Evolutionary conservation across 2,329 filamentous ascomycete species (phyloP).

Genomic region (Blastomyces parvus): DNA sequence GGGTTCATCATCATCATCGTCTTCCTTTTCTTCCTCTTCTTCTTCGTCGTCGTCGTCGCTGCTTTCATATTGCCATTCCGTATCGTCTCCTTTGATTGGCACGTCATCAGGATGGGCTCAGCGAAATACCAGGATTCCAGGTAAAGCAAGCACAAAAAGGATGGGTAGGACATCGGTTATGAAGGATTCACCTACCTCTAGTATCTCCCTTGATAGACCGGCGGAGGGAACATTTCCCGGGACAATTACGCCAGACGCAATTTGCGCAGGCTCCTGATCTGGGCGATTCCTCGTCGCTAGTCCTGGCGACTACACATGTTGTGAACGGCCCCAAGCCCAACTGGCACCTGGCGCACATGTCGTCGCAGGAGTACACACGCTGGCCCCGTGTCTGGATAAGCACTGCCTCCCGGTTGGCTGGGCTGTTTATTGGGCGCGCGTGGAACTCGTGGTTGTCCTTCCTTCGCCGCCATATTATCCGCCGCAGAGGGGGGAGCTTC

Average conservation of each 20-base stretch:
- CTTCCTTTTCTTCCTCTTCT: not conserved
- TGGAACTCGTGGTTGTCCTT: not conserved
- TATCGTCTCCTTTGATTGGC: not conserved
- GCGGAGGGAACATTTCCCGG: not conserved
- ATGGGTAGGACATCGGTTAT: not conserved
- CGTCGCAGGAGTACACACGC: not conserved
- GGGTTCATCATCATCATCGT: not conserved
- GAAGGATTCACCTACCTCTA: not conserved
- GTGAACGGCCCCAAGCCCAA: not conserved
- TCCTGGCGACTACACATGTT: constrained; percentile 1
- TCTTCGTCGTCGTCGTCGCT: not conserved
- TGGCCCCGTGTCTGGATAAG: not conserved
- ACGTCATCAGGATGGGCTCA: not conserved
- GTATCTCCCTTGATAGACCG: not conserved
- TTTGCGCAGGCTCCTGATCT: not conserved
- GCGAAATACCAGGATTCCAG: not conserved
- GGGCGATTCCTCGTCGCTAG: not conserved
- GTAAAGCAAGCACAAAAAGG: not conserved
- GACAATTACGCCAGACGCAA: not conserved
- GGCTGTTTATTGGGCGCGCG: not conserved
- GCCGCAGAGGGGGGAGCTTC: not conserved
- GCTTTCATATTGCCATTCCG: not conserved
- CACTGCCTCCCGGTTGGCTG: not conserved
- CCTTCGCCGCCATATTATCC: not conserved
- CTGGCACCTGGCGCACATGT: not conserved